Evolutionary conservation across 108 stramenopile genomes (phyloP), one percentile per base, ranked within the genome.

Genomic region (Nitzschia sp.): DNA sequence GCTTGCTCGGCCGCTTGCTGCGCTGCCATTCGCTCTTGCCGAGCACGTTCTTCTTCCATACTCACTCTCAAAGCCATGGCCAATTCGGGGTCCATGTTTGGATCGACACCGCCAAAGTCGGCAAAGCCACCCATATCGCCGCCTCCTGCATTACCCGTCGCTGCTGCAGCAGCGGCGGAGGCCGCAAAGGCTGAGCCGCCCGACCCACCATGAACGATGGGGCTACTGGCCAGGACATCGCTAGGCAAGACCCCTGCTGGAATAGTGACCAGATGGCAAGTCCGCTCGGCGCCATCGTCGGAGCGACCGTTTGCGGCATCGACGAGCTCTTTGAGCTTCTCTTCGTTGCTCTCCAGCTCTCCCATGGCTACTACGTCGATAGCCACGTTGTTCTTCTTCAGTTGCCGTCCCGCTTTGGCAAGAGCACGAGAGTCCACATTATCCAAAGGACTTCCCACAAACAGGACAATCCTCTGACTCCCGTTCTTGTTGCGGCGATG

Each of bases 401-500:
- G 77, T 62, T 86, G 83, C 60, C 89, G 87, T 27, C 92, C 97
- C 30, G 85, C 86, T 72, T 94, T 96, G 44, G 83, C 66, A 30
- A 98, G 52, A 11, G 78, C 70, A 13, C 79, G 65, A 0, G n/a
- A 22, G 21, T 85, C 85, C 11, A 81, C 63, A 48, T 60, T 45
- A 57, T 55, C 82, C 73, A 83, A 80, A 4, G 97, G 97, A 31
- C 78, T 76, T 46, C 95, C 96, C 8, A 98, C 90, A 58, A 99
- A 99, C 36, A 96, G 57, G 6, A 99, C 85, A 68, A 99, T 96
- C 15, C 97, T 71, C 79, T 98, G 97, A 26, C 84, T 75, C 9
- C 98, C 98, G 78, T 98, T 97, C 85, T 99, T 99, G 81, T 99
- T 98, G 29, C 87, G 80, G 16, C 98, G 90, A 80, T 99, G 97